Evolutionary conservation across 768 basidiomycete species (phyloP).

Genomic region (Sutorius australiensis): DNA sequence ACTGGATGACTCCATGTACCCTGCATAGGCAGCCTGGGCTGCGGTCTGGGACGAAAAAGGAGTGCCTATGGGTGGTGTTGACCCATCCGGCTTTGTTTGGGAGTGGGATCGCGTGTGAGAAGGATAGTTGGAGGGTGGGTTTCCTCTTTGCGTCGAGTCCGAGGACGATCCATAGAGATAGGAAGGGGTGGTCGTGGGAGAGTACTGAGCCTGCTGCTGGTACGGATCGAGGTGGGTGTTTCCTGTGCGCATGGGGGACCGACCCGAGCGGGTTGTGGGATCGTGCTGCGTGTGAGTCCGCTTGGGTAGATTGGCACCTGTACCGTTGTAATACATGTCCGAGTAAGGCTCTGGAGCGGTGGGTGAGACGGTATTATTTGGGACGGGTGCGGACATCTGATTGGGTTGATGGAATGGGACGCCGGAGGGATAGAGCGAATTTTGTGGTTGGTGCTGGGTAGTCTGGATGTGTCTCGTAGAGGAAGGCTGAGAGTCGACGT

Average conservation of each 20-base stretch:
- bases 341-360: constrained; percentile 45
- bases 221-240: constrained; percentile 66
- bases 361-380: constrained; percentile 36
- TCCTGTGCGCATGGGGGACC: constrained; percentile 61
- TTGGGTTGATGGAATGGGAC: constrained; percentile 58
- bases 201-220: constrained; percentile 61
- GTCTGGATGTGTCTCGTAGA: constrained; percentile 23
- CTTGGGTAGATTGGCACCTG: constrained; percentile 49
- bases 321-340: constrained; percentile 61
- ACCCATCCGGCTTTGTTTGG: constrained; percentile 49
- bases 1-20: constrained; percentile 63
- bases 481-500: constrained; percentile 30
- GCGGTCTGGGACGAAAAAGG: constrained; percentile 56
- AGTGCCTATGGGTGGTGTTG: constrained; percentile 45
- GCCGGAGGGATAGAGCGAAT: constrained; percentile 55
- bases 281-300: constrained; percentile 54
- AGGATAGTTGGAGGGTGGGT: constrained; percentile 43
- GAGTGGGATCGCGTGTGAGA: constrained; percentile 57
- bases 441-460: constrained; percentile 38
- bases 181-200: constrained; percentile 48
- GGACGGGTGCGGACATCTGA: constrained; percentile 27
- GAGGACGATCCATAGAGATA: constrained; percentile 40
- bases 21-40: constrained; percentile 40
- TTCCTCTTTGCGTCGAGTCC: constrained; percentile 38
- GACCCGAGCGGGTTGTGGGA: constrained; percentile 44